A percentile compares a stretch with the other conserved stretches of the same genome.
Evolutionary conservation across 306 rosid species (phyloP).

Genomic region (Cicer arietinum): DNA sequence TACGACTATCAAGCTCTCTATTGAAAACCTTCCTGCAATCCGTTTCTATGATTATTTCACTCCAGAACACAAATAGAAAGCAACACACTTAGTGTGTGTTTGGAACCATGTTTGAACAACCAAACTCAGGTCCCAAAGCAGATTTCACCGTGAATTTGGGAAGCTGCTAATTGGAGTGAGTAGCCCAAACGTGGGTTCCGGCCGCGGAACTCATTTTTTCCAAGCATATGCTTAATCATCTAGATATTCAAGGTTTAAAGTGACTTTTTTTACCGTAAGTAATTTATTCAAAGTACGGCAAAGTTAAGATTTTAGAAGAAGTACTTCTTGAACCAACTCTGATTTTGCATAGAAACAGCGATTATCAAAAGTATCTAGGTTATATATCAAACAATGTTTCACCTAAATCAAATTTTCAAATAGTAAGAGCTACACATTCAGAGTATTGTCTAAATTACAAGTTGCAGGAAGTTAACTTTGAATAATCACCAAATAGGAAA

Average conservation of each 20-base stretch:
- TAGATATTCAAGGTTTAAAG: conserved; percentile 11
- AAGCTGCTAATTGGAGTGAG: no score
- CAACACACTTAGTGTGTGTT: neutral
- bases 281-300: conserved; percentile 8
- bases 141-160: no score
- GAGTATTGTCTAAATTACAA: conserved; percentile 19
- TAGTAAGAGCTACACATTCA: conserved; percentile 2
- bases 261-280: neutral
- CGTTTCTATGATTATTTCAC: conserved; percentile 27
- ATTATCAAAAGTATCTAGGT: conserved; percentile 7
- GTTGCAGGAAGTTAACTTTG: neutral
- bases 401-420: conserved; percentile 17
- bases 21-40: conserved; percentile 24
- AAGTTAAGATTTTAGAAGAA: neutral
- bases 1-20: conserved; percentile 21
- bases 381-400: conserved; percentile 3
- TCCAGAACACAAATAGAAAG: conserved; percentile 24
- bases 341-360: conserved; percentile 19
- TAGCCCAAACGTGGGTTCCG: no score
- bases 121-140: no score
- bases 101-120: no score
- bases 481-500: conserved; percentile 23
- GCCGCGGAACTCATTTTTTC: no score
- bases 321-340: neutral
- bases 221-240: neutral